Percentiles rank a stretch among this genome's conserved stretches.
phyloP scores from a whole-genome alignment of 257 asterid genomes.

The Jacaranda copaia region DNA sequence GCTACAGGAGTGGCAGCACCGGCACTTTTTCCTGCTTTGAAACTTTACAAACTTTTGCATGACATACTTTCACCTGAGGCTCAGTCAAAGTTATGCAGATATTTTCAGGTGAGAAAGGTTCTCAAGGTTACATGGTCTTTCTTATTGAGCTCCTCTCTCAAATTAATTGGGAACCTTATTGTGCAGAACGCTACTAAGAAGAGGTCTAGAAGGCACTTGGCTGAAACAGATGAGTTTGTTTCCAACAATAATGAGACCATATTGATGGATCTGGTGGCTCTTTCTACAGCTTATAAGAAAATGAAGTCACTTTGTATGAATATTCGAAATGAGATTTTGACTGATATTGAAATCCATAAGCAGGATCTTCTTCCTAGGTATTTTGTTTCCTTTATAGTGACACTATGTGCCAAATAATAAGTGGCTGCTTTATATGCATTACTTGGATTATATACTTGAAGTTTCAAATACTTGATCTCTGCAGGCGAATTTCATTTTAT shows the following conservation, averaged over 20 bases:
- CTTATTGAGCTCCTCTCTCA: slow-evolving; percentile 24
- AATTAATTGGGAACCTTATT: slow-evolving; percentile 26
- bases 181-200: slow-evolving; percentile 88
- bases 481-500: no score
- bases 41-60: slow-evolving; percentile 78
- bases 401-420: no score
- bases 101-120: slow-evolving; percentile 74
- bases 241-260: slow-evolving; percentile 66
- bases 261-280: slow-evolving; percentile 76
- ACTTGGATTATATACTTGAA: no score
- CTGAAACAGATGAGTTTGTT: slow-evolving; percentile 84
- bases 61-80: slow-evolving; percentile 85
- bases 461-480: no score
- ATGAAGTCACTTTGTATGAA: slow-evolving; percentile 72
- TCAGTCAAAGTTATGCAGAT: slow-evolving; percentile 81
- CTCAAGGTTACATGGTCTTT: slow-evolving; percentile 5
- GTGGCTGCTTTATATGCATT: no score
- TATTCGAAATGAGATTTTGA: slow-evolving; percentile 69
- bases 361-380: slow-evolving; percentile 92
- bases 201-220: slow-evolving; percentile 80
- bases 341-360: slow-evolving; percentile 82
- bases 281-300: slow-evolving; percentile 83
- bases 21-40: slow-evolving; percentile 82
- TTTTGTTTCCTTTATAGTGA: background rate
- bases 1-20: slow-evolving; percentile 82